Conservation (phyloP, 352 stramenopile genomes). For the Detonula confervacea region DNA sequence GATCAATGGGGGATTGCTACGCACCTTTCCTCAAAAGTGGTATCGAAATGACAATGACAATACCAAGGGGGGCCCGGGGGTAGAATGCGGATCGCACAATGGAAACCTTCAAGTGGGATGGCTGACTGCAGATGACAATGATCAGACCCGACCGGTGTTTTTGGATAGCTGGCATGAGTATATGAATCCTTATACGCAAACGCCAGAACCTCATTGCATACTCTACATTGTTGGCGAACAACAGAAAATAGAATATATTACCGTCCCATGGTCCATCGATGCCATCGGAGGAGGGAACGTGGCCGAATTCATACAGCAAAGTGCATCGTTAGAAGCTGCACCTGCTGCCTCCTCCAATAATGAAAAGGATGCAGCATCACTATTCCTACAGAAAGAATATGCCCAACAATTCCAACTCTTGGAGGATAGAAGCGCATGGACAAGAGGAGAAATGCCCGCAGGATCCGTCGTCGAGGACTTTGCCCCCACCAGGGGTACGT, state of each 20-base stretch:
- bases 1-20: conserved; percentile 16
- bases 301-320: conserved; percentile 2
- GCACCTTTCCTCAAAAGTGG: background rate
- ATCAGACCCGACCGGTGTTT: conserved; percentile 16
- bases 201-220: conserved; percentile 24
- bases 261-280: conserved; percentile 7
- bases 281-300: background rate
- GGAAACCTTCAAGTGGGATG: conserved; percentile 42
- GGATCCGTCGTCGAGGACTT: conserved; percentile 22
- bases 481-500: background rate
- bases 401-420: conserved; percentile 13
- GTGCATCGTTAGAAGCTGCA: conserved; percentile 6
- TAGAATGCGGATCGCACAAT: conserved; percentile 2
- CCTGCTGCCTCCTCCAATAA: background rate
- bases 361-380: background rate
- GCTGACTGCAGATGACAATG: conserved; percentile 15
- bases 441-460: background rate
- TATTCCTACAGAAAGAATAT: conserved; percentile 17
- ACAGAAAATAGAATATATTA: conserved; percentile 7
- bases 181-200: conserved; percentile 7
- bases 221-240: conserved; percentile 22
- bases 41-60: background rate
- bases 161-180: conserved; percentile 28
- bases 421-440: background rate
- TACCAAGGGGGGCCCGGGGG: background rate